Base-by-base conservation (phyloP, 2,329 filamentous ascomycete species). In the Paracamarosporium sp. region DNA sequence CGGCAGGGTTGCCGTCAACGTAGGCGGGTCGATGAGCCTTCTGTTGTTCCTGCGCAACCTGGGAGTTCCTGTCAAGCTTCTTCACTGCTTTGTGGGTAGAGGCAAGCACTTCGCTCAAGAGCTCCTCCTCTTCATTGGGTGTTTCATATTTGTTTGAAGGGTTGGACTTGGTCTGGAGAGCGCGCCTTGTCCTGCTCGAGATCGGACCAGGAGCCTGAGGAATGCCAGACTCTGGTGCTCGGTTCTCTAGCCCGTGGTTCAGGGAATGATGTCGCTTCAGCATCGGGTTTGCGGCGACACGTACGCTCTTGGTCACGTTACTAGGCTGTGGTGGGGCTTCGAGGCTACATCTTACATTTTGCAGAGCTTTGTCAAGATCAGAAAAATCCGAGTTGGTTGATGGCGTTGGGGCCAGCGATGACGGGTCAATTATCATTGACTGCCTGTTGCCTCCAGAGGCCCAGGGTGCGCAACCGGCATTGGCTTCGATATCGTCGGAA, bases 71-170 rank as follows among this genome's bases (percentile, higher is more conserved):
- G 56, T 88, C 91, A 59, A 96, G 82, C 9, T 87, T 88, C 72
- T 87, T 89, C 70, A 91, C 90, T 7, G 88, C 91, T 60, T 86
- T 87, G 68, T 89, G 89, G 0, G 93, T 91, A 5, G 91, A 92
- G 47, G 88, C 85, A 40, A 97, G 82, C 20, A 88, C 93, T 77
- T 99, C 95, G 66, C 97, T 93, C 9, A 98, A 83, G 9, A 99
- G 84, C 78, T 99, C 95, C 58, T 99, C 95, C 72, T 98, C 94
- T 77, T 99, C 95, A 69, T 96, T 93, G 1, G 95, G 92, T 0
- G 93, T 93, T 72, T 99, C 95, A 73, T 98, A 97, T 61, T 92
- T 89, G 68, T 91, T 90, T 47, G 90, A 87, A 4, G 90, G 90
- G 61, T 92, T 89, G 4, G 83, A 81, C 13, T 91, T 88, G 74